phyloP scores from a whole-genome alignment of 2,329 filamentous ascomycete species.

The Fusarium decemcellulare region DNA sequence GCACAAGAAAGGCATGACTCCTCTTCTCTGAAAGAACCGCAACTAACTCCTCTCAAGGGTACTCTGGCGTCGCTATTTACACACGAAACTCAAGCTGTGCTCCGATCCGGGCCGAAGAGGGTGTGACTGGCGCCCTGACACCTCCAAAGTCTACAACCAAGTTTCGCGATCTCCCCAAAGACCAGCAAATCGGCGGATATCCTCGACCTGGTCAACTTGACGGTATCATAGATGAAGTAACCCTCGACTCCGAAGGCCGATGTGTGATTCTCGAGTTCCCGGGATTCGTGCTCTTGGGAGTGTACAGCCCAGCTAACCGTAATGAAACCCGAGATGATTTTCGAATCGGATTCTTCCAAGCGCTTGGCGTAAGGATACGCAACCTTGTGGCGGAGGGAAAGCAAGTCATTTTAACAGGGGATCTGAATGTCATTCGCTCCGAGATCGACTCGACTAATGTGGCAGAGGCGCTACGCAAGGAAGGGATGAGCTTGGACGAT shows the following conservation, averaged over 20 bases:
- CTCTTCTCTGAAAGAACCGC: neutral
- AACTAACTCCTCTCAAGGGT: slow-evolving; percentile 69
- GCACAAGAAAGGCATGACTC: slow-evolving; percentile 84
- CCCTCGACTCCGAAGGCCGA: slow-evolving; percentile 90
- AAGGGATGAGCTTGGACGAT: slow-evolving; percentile 76
- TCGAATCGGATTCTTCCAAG: slow-evolving; percentile 82
- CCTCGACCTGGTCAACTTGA: slow-evolving; percentile 78
- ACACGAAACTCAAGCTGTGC: slow-evolving; percentile 88
- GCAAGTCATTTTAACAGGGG: slow-evolving; percentile 86
- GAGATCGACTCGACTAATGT: slow-evolving; percentile 84
- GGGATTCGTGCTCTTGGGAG: slow-evolving; percentile 92
- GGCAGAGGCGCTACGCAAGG: slow-evolving; percentile 79
- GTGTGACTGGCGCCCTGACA: slow-evolving; percentile 85
- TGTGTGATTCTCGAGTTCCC: slow-evolving; percentile 94
- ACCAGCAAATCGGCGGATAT: slow-evolving; percentile 90
- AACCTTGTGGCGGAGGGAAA: slow-evolving; percentile 88
- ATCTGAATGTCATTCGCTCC: slow-evolving; percentile 83
- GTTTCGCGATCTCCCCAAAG: slow-evolving; percentile 81
- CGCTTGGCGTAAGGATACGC: slow-evolving; percentile 86
- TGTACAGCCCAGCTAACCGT: slow-evolving; percentile 92
- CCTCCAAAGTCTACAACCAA: slow-evolving; percentile 78
- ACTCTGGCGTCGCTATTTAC: slow-evolving; percentile 96
- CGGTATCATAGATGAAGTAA: slow-evolving; percentile 74
- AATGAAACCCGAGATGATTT: slow-evolving; percentile 89
- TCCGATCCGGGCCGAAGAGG: slow-evolving; percentile 93